Evolutionary conservation across 2,329 filamentous ascomycete species (phyloP).

Genomic region (Magnaporthiopsis poae): DNA sequence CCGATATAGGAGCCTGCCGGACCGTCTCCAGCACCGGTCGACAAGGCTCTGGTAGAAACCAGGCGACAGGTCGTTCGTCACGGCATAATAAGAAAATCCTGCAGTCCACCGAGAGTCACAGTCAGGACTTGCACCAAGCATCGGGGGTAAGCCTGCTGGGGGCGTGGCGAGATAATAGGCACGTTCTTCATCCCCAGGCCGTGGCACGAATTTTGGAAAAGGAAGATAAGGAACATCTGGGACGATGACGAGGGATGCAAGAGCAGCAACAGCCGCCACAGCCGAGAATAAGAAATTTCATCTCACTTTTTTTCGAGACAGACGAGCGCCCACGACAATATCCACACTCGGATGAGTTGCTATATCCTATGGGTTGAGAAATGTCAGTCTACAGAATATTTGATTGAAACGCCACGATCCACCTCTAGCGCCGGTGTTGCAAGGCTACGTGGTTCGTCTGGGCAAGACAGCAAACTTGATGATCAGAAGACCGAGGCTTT

Average conservation of each 20-base stretch:
- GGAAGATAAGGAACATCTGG: neutral
- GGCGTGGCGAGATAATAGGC: neutral
- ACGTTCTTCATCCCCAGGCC: neutral
- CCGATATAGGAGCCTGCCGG: conserved; percentile 61
- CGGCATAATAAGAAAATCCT: conserved; percentile 68
- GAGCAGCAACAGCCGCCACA: neutral
- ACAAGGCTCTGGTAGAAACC: conserved; percentile 62
- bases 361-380: conserved; percentile 32
- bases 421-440: neutral
- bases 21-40: conserved; percentile 70
- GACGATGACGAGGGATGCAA: neutral
- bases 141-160: no score
- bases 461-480: neutral
- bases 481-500: neutral
- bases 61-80: conserved; percentile 49
- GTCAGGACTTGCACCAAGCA: neutral
- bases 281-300: neutral
- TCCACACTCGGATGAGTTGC: conserved; percentile 41
- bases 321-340: conserved; percentile 35
- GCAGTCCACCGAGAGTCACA: conserved; percentile 5
- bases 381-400: neutral
- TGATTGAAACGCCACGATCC: neutral
- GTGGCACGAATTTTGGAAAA: neutral
- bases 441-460: neutral
- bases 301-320: neutral